Percentiles rank a stretch among this genome's conserved stretches.
These are phyloP conservation scores for Paramecium pentaurelia DNA, from an alignment of 73 alveolate genomes.

Conservation along the genomic window DNA sequence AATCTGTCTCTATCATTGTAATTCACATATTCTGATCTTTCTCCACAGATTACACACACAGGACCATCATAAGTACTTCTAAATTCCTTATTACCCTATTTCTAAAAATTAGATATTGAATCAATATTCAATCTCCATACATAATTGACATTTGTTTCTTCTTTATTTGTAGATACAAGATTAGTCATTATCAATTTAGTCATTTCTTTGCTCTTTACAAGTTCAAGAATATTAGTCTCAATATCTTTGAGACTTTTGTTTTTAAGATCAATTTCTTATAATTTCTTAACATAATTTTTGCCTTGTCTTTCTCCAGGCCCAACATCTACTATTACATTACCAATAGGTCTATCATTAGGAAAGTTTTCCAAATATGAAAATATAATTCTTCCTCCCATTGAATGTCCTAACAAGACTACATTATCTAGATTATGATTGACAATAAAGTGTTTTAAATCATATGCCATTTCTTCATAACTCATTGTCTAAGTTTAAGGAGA, in stretches of 20 bases:
- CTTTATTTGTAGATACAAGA: neutral
- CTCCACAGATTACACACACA: slow-evolving; percentile 34
- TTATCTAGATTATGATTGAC: neutral
- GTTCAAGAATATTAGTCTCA: neutral
- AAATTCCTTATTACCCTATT: neutral
- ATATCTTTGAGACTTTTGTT: neutral
- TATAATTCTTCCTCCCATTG: slow-evolving; percentile 20
- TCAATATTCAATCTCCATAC: neutral
- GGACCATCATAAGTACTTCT: neutral
- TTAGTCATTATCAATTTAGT: neutral
- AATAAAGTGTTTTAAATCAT: neutral
- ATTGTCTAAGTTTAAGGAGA: neutral
- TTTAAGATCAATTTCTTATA: neutral
- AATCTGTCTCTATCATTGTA: neutral
- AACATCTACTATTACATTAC: slow-evolving; percentile 32
- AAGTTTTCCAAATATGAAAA: neutral
- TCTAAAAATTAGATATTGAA: neutral
- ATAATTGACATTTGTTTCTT: neutral
- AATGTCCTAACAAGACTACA: neutral
- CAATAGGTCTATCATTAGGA: neutral
- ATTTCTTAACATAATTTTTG: neutral
- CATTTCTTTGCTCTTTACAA: neutral
- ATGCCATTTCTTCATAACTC: slow-evolving; percentile 8
- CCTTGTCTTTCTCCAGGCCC: slow-evolving; percentile 25
- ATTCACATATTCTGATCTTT: slow-evolving; percentile 40